These are phyloP conservation scores for Lagenidium giganteum DNA, from an alignment of 352 stramenopile genomes.

Conservation along the genomic window DNA sequence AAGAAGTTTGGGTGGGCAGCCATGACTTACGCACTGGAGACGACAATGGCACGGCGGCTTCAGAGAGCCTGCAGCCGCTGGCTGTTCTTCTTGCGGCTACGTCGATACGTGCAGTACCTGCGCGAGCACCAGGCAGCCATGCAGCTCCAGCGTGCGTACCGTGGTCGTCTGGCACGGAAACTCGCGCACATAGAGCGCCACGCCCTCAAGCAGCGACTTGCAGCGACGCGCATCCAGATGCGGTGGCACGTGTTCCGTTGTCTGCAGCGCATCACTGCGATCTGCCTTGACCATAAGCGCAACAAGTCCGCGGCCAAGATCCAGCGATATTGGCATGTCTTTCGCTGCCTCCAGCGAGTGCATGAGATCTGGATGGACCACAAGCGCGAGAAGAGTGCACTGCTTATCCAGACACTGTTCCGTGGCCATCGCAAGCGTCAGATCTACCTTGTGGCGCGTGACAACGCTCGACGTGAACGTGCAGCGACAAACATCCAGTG, in stretches of 20 bases:
- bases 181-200: background rate
- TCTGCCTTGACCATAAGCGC: no score
- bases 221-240: slow-evolving; percentile 23
- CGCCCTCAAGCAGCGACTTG: background rate
- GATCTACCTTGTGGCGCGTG: slow-evolving; percentile 23
- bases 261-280: no score
- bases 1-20: slow-evolving; percentile 66
- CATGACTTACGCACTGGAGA: slow-evolving; percentile 27
- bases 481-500: slow-evolving; percentile 44
- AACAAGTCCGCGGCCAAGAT: no score
- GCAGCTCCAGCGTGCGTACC: slow-evolving; percentile 21
- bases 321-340: no score
- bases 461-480: slow-evolving; percentile 18
- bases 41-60: slow-evolving; percentile 31
- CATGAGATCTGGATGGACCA: no score
- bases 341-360: no score
- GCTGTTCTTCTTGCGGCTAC: slow-evolving; percentile 23
- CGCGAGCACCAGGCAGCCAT: slow-evolving; percentile 17
- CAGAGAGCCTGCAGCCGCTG: slow-evolving; percentile 22
- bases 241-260: slow-evolving; percentile 27
- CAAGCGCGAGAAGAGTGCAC: slow-evolving; percentile 19
- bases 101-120: slow-evolving; percentile 4
- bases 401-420: slow-evolving; percentile 20
- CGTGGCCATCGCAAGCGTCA: slow-evolving; percentile 12
- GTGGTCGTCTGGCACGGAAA: slow-evolving; percentile 12